Conservation (phyloP, 31 red algal genomes). For the Odonthalia washingtoniensis region DNA sequence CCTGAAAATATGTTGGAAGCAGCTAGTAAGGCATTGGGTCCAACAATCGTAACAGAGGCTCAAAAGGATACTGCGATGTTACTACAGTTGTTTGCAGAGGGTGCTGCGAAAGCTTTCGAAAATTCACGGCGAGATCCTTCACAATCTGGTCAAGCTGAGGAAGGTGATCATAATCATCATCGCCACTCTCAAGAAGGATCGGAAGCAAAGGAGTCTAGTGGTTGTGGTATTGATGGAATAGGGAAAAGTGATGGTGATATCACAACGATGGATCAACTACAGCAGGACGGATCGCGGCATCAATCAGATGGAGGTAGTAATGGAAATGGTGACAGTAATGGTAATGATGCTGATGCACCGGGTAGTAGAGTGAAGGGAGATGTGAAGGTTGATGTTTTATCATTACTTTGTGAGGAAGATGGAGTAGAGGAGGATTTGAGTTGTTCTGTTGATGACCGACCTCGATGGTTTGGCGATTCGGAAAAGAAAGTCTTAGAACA, state of each 20-base stretch:
- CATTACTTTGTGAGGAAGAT: constrained; percentile 61
- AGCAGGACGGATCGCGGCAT: not conserved
- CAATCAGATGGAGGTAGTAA: not conserved
- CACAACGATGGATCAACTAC: not conserved
- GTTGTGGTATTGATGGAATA: not conserved
- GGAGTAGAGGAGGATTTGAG: constrained; percentile 40
- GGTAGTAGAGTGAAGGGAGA: not conserved
- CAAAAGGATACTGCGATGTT: constrained; percentile 58
- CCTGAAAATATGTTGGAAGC: constrained; percentile 68
- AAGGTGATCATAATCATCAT: no score
- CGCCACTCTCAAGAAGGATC: no score
- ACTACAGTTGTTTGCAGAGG: constrained; percentile 57
- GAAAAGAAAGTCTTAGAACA: constrained; percentile 58
- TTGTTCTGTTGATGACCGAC: constrained; percentile 27
- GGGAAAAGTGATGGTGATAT: not conserved
- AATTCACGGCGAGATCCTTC: not conserved
- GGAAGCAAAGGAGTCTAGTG: no score
- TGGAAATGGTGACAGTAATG: no score
- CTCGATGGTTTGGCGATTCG: constrained; percentile 53
- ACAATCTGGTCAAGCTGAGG: not conserved
- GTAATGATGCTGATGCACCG: not conserved
- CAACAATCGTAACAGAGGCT: constrained; percentile 48
- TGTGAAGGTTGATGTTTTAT: constrained; percentile 16
- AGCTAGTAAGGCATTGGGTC: constrained; percentile 51
- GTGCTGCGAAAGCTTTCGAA: constrained; percentile 35